Conservation (phyloP, 2,329 filamentous ascomycete species). For the Exophiala dermatitidis region DNA sequence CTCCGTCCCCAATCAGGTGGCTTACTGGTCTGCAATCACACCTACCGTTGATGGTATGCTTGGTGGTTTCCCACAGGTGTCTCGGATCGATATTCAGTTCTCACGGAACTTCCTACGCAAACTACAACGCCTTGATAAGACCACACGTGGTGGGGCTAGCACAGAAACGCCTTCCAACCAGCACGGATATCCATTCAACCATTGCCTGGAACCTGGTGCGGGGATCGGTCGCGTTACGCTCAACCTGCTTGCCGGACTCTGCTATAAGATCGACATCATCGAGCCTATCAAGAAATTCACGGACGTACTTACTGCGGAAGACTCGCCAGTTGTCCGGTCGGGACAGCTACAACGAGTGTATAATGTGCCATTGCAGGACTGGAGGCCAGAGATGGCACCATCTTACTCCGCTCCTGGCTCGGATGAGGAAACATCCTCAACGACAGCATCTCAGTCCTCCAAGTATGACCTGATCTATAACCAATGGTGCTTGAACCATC, state of each 20-base stretch:
- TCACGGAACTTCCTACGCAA: constrained; percentile 64
- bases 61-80: constrained; percentile 63
- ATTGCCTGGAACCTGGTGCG: constrained; percentile 53
- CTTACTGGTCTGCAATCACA: constrained; percentile 36
- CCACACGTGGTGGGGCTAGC: background rate
- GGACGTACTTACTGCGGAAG: constrained; percentile 43
- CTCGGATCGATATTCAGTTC: constrained; percentile 63
- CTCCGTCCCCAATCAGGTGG: constrained; percentile 32
- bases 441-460: constrained; percentile 60
- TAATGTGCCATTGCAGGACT: constrained; percentile 17
- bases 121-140: constrained; percentile 40
- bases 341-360: constrained; percentile 16
- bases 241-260: constrained; percentile 64
- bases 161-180: background rate
- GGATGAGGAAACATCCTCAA: constrained; percentile 57
- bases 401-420: constrained; percentile 1
- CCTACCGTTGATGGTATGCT: constrained; percentile 65
- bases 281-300: constrained; percentile 83
- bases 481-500: constrained; percentile 83
- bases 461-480: constrained; percentile 78
- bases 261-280: constrained; percentile 69
- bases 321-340: constrained; percentile 11
- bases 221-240: constrained; percentile 78
- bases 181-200: constrained; percentile 10
- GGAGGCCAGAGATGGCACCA: constrained; percentile 10